Percentiles rank a stretch among this genome's conserved stretches.
phyloP scores from a whole-genome alignment of 306 rosid species.

The Fragaria ananassa region DNA sequence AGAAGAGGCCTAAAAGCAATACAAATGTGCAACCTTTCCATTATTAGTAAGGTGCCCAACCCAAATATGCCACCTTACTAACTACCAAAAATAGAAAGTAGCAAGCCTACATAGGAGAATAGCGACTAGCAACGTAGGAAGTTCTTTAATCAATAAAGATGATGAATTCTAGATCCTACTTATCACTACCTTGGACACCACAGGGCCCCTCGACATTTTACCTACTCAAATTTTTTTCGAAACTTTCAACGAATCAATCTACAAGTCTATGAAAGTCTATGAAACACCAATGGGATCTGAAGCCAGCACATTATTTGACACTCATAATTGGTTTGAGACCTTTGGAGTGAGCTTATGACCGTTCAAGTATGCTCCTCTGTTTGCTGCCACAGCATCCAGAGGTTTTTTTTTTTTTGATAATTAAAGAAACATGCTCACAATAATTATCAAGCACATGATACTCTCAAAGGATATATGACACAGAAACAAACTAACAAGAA shows the following conservation, averaged over 20 bases:
- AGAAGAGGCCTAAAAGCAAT: not conserved
- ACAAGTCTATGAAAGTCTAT: not conserved
- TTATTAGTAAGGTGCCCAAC: constrained; percentile 18
- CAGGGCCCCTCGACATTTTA: not conserved
- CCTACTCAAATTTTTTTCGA: not conserved
- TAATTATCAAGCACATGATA: not conserved
- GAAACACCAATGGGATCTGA: not conserved
- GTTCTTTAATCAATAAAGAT: not conserved
- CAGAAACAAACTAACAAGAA: not conserved
- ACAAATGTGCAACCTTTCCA: not conserved
- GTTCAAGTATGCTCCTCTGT: not conserved
- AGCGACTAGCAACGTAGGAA: not conserved
- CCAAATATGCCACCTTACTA: constrained; percentile 12
- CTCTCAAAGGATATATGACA: not conserved
- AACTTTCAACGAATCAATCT: not conserved
- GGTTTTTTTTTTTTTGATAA: not conserved
- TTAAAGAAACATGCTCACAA: not conserved
- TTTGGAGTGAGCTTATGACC: not conserved
- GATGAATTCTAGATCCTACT: not conserved
- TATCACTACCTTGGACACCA: not conserved
- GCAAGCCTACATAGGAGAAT: constrained; percentile 16
- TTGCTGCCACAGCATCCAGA: not conserved
- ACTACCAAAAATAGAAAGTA: constrained; percentile 33
- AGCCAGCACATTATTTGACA: not conserved
- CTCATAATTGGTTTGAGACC: not conserved